Conservation (phyloP, 768 basidiomycete species). For the Leccinellum rugosiceps region DNA sequence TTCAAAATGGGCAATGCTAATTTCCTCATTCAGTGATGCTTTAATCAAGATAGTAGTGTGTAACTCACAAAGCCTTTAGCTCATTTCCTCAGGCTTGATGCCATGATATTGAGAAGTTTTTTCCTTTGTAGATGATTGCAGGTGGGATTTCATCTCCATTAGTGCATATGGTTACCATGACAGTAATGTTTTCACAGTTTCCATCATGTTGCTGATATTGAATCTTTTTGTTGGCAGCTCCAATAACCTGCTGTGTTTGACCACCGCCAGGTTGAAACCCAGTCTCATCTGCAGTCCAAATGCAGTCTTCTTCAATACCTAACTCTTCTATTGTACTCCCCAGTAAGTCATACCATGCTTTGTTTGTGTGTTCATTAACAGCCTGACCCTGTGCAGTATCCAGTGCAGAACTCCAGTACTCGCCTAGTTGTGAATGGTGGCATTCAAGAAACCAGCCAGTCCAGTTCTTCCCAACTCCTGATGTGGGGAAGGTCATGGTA, state of each 20-base stretch:
- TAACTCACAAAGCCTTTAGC: constrained; percentile 21
- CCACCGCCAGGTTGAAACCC: constrained; percentile 13
- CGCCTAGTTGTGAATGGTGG: not conserved
- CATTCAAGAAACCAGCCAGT: not conserved
- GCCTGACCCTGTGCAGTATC: constrained; percentile 21
- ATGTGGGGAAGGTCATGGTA: not conserved
- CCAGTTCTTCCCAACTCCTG: not conserved
- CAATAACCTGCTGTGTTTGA: constrained; percentile 1
- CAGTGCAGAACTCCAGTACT: not conserved
- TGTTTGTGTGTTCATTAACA: constrained; percentile 36
- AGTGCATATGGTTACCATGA: constrained; percentile 40
- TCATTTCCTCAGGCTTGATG: constrained; percentile 21
- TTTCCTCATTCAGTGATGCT: not conserved
- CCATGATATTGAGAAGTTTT: constrained; percentile 23
- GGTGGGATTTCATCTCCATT: constrained; percentile 38
- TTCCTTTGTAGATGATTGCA: constrained; percentile 30
- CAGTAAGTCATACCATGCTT: constrained; percentile 35
- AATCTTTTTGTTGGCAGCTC: not conserved
- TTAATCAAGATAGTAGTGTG: constrained; percentile 9
- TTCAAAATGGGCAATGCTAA: constrained; percentile 10
- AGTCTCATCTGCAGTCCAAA: constrained; percentile 20
- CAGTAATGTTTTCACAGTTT: constrained; percentile 24
- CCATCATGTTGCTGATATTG: constrained; percentile 23
- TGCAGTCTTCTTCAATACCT: not conserved
- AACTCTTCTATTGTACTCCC: constrained; percentile 20